Evolutionary conservation across 2,329 filamentous ascomycete species (phyloP).

Genomic region (Juglanconis oblonga): DNA sequence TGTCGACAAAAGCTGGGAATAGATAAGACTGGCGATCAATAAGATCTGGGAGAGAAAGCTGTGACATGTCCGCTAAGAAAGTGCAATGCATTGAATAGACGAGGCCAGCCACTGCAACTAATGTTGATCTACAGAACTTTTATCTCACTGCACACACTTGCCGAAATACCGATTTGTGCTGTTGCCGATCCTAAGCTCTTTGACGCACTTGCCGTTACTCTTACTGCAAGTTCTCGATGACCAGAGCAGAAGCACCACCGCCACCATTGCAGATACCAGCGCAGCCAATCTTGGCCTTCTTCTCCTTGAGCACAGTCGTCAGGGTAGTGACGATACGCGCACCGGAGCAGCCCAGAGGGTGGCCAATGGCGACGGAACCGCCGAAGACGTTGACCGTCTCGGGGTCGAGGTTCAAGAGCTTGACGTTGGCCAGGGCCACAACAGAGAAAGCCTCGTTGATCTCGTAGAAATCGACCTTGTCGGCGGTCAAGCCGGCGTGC

Average conservation of each 20-base stretch:
- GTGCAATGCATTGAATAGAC: background rate
- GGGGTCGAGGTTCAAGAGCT: slow-evolving; percentile 74
- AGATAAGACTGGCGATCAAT: no score
- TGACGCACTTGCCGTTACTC: slow-evolving; percentile 12
- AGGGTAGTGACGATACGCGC: slow-evolving; percentile 91
- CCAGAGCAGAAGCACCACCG: slow-evolving; percentile 88
- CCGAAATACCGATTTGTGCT: background rate
- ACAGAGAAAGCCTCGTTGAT: slow-evolving; percentile 99
- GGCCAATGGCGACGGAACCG: slow-evolving; percentile 91
- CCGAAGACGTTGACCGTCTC: slow-evolving; percentile 95
- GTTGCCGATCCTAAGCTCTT: background rate
- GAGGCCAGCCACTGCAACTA: background rate
- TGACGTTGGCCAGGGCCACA: slow-evolving; percentile 93
- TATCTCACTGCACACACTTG: background rate
- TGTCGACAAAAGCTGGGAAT: no score
- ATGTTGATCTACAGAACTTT: background rate
- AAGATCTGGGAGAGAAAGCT: background rate
- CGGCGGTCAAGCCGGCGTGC: slow-evolving; percentile 79
- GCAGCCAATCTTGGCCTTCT: slow-evolving; percentile 89
- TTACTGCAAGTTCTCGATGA: slow-evolving; percentile 73
- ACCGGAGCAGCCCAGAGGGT: slow-evolving; percentile 90
- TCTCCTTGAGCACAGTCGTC: slow-evolving; percentile 82
- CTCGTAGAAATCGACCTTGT: slow-evolving; percentile 88
- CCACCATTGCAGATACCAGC: slow-evolving; percentile 98
- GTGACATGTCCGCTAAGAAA: background rate